phyloP scores from a whole-genome alignment of 768 basidiomycete genomes.

The Tephrocybe sp. region DNA sequence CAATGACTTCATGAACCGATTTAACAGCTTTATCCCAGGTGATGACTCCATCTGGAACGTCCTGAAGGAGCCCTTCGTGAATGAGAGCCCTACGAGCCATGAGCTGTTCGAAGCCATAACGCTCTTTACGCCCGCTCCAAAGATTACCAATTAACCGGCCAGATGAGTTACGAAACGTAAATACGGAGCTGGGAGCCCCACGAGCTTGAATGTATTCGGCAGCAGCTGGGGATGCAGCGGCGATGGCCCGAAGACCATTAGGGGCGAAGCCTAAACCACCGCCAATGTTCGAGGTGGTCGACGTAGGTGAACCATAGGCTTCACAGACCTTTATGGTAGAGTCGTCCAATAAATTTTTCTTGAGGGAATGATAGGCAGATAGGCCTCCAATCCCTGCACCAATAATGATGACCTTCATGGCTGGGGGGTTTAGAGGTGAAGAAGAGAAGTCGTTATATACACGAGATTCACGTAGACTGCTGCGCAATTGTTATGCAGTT shows the following conservation, averaged over 20 bases:
- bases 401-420: constrained; percentile 32
- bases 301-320: constrained; percentile 23
- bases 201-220: constrained; percentile 26
- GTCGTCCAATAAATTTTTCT: constrained; percentile 24
- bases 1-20: constrained; percentile 23
- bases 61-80: constrained; percentile 30
- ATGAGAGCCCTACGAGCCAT: constrained; percentile 31
- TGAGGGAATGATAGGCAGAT: constrained; percentile 27
- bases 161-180: constrained; percentile 25
- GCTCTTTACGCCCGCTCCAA: constrained; percentile 23
- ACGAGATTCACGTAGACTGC: too few relatives aligned
- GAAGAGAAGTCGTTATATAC: too few relatives aligned
- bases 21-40: constrained; percentile 28
- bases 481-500: too few relatives aligned
- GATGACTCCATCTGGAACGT: constrained; percentile 24
- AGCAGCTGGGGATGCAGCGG: constrained; percentile 25
- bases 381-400: constrained; percentile 34
- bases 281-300: constrained; percentile 25
- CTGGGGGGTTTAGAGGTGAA: background rate
- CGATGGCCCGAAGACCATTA: constrained; percentile 35
- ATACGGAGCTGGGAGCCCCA: constrained; percentile 7
- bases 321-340: constrained; percentile 28
- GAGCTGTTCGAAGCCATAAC: constrained; percentile 29
- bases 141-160: constrained; percentile 30
- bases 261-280: constrained; percentile 37